Base-by-base conservation (phyloP, 345 rosid species). In the Leavenworthia alabamica region DNA sequence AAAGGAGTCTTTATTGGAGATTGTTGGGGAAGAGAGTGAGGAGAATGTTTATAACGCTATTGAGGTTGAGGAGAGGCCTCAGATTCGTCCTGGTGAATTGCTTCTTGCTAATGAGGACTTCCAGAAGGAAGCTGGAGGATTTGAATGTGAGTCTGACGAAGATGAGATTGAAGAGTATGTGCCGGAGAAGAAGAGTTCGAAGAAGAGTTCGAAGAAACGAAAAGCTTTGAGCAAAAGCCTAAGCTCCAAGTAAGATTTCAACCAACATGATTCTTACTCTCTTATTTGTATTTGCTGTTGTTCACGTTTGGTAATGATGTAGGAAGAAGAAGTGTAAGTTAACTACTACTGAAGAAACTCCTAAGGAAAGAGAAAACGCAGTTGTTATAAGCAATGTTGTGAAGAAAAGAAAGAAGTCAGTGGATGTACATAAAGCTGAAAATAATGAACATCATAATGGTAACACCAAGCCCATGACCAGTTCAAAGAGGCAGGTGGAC, bases 241-340 rank as follows among this genome's bases (percentile, higher is more conserved):
- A 28, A 76, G 83, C 60, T 75, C 87, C 35, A 86, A 81, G 99
- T 88, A 88, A 60, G 85, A 66, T 64, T 23, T 42, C 12, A 1
- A 32, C 44, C 28, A 26, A 16, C 59, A 57, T 4, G 16, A 10
- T 9, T 42, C 15, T 35, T 64, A 12, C 1, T 64, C 54, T 32
- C 27, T 3, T 36, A 10, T 64, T 6, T 72, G 41, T 64, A 14
- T 48, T 32, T 24, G 23, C 37, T 49, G 5, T 64, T 58, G 23
- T 50, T 43, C 56, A 51, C 2, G 17, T 64, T 45, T 51, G 27
- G 35, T 51, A 60, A 20, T 39, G 9, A 72, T 67, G 24, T 73
- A 89, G 97, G 85, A 78, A 62, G 77, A 87, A 89, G 81, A 87
- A 82, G 71, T 77, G 73, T 62, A 83, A 78, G 82, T 24, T 77